A percentile compares a stretch with the other conserved stretches of the same genome.
These are phyloP conservation scores for Neurospora terricola DNA, from an alignment of 495 filamentous ascomycete species.

Conservation along the genomic window DNA sequence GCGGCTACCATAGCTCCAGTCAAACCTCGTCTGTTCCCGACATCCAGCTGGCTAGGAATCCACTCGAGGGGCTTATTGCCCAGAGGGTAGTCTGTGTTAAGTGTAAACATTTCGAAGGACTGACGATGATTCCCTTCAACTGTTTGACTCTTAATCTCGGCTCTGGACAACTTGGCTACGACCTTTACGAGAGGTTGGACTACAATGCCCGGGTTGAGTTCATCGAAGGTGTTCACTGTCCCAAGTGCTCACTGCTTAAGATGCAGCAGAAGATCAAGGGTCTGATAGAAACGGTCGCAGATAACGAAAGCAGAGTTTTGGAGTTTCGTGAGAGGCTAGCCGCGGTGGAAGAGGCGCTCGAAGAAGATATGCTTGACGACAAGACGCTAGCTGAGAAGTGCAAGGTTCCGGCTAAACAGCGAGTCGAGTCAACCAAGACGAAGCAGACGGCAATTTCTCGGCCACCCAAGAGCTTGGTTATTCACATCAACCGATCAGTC, in stretches of 20 bases:
- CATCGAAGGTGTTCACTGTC: conserved; percentile 83
- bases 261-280: conserved; percentile 25
- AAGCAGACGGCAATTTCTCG: conserved; percentile 78
- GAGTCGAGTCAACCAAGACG: conserved; percentile 69
- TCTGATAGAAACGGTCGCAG: conserved; percentile 20
- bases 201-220: conserved; percentile 75
- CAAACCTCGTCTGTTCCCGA: conserved; percentile 16
- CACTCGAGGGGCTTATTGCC: conserved; percentile 78
- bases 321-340: conserved; percentile 41
- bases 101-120: conserved; percentile 78
- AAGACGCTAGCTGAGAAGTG: conserved; percentile 62
- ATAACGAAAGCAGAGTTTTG: conserved; percentile 8
- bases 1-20: conserved; percentile 33
- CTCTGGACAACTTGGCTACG: conserved; percentile 38
- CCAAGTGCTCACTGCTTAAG: conserved; percentile 73
- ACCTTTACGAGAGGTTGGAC: conserved; percentile 68
- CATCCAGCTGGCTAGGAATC: conserved; percentile 33
- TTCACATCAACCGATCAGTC: conserved; percentile 86
- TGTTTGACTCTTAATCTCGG: conserved; percentile 80
- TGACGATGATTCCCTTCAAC: conserved; percentile 86
- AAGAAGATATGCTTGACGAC: conserved; percentile 73
- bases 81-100: conserved; percentile 81
- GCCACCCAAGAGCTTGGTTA: conserved; percentile 63
- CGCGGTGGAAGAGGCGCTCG: conserved; percentile 57
- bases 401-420: conserved; percentile 56